Conservation (phyloP, 2,329 filamentous ascomycete genomes). For the Juglanconis oblonga region DNA sequence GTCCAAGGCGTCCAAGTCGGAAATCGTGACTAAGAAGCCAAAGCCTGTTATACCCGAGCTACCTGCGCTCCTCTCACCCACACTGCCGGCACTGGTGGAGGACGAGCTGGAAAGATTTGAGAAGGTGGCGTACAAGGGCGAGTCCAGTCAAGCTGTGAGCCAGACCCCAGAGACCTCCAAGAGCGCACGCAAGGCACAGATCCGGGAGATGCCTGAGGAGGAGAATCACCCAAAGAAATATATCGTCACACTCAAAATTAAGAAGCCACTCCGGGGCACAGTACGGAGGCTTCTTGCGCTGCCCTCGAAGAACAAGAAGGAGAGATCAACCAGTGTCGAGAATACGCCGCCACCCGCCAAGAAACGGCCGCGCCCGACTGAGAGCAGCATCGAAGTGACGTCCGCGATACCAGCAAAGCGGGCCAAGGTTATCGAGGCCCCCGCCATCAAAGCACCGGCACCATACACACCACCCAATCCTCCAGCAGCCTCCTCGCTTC, state of each 20-base stretch:
- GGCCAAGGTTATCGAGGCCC: conserved; percentile 41
- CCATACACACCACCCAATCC: conserved; percentile 48
- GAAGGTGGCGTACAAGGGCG: conserved; percentile 26
- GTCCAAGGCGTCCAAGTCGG: conserved; percentile 26
- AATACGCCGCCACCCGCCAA: conserved; percentile 37
- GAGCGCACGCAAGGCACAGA: conserved; percentile 34
- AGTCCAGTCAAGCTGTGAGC: conserved; percentile 19
- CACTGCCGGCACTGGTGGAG: conserved; percentile 50
- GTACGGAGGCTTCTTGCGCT: conserved; percentile 44
- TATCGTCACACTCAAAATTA: conserved; percentile 48
- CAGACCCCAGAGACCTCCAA: conserved; percentile 31
- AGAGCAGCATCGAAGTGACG: conserved; percentile 35
- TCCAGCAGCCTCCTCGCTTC: conserved; percentile 49
- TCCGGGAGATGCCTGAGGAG: conserved; percentile 31
- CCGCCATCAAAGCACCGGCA: conserved; percentile 34
- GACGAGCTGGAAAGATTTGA: conserved; percentile 40
- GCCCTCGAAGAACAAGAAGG: conserved; percentile 37
- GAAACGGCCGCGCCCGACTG: conserved; percentile 45
- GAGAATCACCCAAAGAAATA: conserved; percentile 23
- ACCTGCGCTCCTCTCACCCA: conserved; percentile 54
- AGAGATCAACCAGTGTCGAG: conserved; percentile 42
- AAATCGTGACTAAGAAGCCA: conserved; percentile 29
- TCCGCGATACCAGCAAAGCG: conserved; percentile 36
- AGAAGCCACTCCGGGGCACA: conserved; percentile 34
- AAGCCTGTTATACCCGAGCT: conserved; percentile 39